Conservation (phyloP, 2,329 filamentous ascomycete species). For the Pyricularia pennisetigena region DNA sequence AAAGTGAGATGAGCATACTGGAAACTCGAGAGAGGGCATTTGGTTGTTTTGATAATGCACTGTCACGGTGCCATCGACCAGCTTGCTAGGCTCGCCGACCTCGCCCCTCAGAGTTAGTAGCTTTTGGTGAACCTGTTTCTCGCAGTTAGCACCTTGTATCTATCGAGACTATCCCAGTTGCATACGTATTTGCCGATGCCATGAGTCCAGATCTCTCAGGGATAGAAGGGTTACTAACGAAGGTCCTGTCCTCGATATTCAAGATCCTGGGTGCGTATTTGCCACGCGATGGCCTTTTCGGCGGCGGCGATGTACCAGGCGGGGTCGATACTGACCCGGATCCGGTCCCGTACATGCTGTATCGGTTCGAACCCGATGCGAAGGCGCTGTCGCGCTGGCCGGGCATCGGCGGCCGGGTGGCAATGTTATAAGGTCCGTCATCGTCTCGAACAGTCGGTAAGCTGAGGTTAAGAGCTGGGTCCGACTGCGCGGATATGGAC, state of each 20-base stretch:
- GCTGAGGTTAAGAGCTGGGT: slow-evolving; percentile 55
- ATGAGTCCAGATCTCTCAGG: background rate
- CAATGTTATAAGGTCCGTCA: slow-evolving; percentile 3
- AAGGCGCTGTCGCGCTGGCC: background rate
- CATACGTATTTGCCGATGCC: background rate
- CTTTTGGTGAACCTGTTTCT: slow-evolving; percentile 75
- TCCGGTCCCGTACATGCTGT: slow-evolving; percentile 54
- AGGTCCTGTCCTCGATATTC: slow-evolving; percentile 72
- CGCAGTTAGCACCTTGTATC: background rate
- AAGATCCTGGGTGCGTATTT: slow-evolving; percentile 69
- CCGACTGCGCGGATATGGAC: slow-evolving; percentile 57
- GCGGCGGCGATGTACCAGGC: background rate
- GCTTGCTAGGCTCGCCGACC: slow-evolving; percentile 62
- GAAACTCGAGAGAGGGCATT: slow-evolving; percentile 79
- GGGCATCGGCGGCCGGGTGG: slow-evolving; percentile 21
- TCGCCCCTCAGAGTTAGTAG: slow-evolving; percentile 73
- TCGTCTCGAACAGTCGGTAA: slow-evolving; percentile 19
- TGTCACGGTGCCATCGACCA: slow-evolving; percentile 67
- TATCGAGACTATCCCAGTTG: background rate
- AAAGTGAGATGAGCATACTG: slow-evolving; percentile 81
- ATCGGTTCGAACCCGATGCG: slow-evolving; percentile 35
- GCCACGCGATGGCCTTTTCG: background rate
- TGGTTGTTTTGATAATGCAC: slow-evolving; percentile 75
- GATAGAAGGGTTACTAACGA: slow-evolving; percentile 48
- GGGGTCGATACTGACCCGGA: slow-evolving; percentile 34